Evolutionary conservation across 306 rosid species (phyloP).

Genomic region (Trichosanthes truncata): DNA sequence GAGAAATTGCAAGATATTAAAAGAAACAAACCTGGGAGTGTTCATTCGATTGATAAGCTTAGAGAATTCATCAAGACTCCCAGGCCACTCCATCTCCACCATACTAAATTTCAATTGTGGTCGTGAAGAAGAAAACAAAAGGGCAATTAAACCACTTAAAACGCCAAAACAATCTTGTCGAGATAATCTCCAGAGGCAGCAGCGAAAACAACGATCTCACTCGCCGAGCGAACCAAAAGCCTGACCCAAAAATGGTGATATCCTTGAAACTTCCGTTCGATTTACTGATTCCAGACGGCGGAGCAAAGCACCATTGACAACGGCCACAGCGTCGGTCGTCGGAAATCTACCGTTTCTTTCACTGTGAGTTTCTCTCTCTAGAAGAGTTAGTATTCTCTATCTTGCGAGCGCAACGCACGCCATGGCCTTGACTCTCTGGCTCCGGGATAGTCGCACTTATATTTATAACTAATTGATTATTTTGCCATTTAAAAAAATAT

Average conservation of each 20-base stretch:
- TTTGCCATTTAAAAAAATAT: not conserved
- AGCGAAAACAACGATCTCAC: not conserved
- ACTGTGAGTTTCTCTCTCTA: slow-evolving; percentile 5
- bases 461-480: slow-evolving; percentile 15
- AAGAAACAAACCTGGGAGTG: slow-evolving; percentile 67
- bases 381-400: slow-evolving; percentile 18
- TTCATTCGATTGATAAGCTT: slow-evolving; percentile 73
- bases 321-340: not conserved
- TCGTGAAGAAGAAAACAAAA: not conserved
- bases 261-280: not conserved
- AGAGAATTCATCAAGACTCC: slow-evolving; percentile 62
- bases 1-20: not conserved
- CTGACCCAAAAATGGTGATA: not conserved
- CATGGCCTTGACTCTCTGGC: slow-evolving; percentile 23
- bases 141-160: not conserved
- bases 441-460: slow-evolving; percentile 7
- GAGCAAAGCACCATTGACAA: not conserved
- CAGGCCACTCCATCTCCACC: slow-evolving; percentile 58
- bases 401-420: slow-evolving; percentile 38
- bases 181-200: not conserved
- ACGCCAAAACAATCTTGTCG: not conserved
- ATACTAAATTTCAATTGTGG: not conserved
- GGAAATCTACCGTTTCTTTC: not conserved
- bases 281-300: not conserved
- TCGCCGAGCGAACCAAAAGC: not conserved